These are phyloP conservation scores for Viola odorata DNA, from an alignment of 345 rosid species.

Conservation along the genomic window DNA sequence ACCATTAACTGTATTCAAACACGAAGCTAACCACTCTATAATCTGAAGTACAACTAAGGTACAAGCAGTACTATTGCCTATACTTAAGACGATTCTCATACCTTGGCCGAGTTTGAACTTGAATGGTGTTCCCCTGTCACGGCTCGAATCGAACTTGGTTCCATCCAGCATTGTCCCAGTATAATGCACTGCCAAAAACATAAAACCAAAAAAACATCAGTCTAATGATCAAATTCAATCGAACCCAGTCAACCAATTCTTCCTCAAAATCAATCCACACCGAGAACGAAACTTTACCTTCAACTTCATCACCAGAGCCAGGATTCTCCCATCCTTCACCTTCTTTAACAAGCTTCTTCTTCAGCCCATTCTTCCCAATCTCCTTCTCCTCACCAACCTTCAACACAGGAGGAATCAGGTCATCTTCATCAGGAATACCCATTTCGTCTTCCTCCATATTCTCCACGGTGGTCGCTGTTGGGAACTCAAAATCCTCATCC, in stretches of 20 bases:
- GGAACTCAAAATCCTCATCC: slow-evolving; percentile 63
- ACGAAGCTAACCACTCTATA: too few species aligned
- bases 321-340: slow-evolving; percentile 73
- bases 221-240: neutral
- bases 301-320: slow-evolving; percentile 71
- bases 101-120: slow-evolving; percentile 97
- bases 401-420: slow-evolving; percentile 1
- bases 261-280: neutral
- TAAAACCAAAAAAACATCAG: neutral
- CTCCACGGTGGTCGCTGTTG: slow-evolving; percentile 17
- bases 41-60: too few species aligned
- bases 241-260: too few species aligned
- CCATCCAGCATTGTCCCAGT: slow-evolving; percentile 94
- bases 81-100: slow-evolving; percentile 3
- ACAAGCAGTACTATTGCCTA: too few species aligned
- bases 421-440: slow-evolving; percentile 39
- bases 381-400: slow-evolving; percentile 42
- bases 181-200: slow-evolving; percentile 33
- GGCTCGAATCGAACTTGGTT: slow-evolving; percentile 86
- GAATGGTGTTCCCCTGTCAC: slow-evolving; percentile 80
- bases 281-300: slow-evolving; percentile 32
- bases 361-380: slow-evolving; percentile 67
- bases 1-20: too few species aligned
- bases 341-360: slow-evolving; percentile 79
- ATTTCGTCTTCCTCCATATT: slow-evolving; percentile 32